Conservation (phyloP, 805 yeast species). For the Metschnikowia corniflorae region DNA sequence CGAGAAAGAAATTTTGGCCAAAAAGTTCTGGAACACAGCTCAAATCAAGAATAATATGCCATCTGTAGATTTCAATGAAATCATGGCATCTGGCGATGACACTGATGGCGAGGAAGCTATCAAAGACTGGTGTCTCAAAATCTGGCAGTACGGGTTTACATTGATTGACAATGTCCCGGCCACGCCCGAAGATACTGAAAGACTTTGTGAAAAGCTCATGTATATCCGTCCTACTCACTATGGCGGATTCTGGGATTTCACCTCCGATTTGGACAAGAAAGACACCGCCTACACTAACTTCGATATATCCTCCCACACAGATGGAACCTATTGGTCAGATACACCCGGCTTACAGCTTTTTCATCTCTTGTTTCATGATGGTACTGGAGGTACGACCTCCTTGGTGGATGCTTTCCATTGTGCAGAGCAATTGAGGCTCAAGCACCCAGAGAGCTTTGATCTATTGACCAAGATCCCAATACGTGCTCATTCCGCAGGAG, state of each 20-base stretch:
- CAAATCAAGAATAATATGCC: constrained; percentile 42
- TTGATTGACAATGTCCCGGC: constrained; percentile 60
- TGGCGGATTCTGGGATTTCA: constrained; percentile 81
- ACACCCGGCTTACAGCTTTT: constrained; percentile 70
- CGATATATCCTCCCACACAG: constrained; percentile 63
- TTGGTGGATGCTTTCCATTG: constrained; percentile 64
- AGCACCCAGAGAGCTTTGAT: constrained; percentile 50
- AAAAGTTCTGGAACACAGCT: constrained; percentile 43
- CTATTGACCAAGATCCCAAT: constrained; percentile 47
- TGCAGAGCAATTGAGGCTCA: constrained; percentile 46
- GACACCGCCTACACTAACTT: constrained; percentile 73
- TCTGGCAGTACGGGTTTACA: constrained; percentile 58
- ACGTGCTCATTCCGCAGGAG: constrained; percentile 77
- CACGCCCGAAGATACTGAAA: constrained; percentile 55
- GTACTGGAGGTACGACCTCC: constrained; percentile 65
- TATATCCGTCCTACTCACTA: constrained; percentile 68
- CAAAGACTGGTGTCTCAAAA: constrained; percentile 52
- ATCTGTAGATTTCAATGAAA: constrained; percentile 43
- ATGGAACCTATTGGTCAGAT: constrained; percentile 72
- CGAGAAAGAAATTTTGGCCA: constrained; percentile 27
- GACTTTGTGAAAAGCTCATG: constrained; percentile 52
- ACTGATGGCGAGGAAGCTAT: constrained; percentile 41
- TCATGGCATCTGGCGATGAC: constrained; percentile 36
- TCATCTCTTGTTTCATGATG: constrained; percentile 62
- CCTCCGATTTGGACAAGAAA: constrained; percentile 60